Evolutionary conservation across 495 filamentous ascomycete genomes (phyloP).

Genomic region (Bombardia bombarda): DNA sequence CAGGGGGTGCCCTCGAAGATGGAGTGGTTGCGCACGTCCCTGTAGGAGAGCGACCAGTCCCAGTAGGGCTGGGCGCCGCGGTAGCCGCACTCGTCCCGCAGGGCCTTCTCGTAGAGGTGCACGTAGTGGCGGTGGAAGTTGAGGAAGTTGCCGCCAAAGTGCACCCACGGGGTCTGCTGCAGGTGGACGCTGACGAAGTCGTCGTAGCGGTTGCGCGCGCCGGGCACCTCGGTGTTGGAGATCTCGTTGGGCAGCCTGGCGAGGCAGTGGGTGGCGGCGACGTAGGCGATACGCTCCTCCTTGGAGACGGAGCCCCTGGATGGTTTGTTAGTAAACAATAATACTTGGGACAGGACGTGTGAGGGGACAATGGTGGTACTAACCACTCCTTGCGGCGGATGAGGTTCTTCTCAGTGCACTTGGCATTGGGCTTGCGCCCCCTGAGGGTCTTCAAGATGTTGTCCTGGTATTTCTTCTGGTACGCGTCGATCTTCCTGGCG

Average conservation of each 20-base stretch:
- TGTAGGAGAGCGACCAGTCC: conserved; percentile 19
- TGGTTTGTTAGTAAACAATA: not conserved
- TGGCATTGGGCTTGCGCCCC: not conserved
- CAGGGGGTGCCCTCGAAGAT: conserved; percentile 14
- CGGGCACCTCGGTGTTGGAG: conserved; percentile 15
- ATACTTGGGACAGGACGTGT: not conserved
- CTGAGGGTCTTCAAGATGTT: not conserved
- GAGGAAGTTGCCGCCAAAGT: conserved; percentile 33
- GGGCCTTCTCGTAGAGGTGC: conserved; percentile 52
- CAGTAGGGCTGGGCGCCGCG: conserved; percentile 29
- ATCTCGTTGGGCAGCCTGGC: conserved; percentile 21
- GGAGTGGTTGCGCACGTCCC: not conserved
- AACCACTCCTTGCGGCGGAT: not conserved
- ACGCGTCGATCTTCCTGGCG: not conserved
- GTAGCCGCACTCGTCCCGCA: conserved; percentile 60
- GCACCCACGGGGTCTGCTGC: conserved; percentile 37
- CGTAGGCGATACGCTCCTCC: conserved; percentile 21
- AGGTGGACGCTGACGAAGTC: conserved; percentile 38
- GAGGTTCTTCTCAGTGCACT: not conserved
- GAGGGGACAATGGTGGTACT: not conserved
- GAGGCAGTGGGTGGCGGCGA: conserved; percentile 37
- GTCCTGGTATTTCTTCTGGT: not conserved
- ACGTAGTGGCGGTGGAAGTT: conserved; percentile 60
- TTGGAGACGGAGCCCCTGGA: conserved; percentile 1
- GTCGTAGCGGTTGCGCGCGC: conserved; percentile 38